A percentile compares a stretch with the other conserved stretches of the same genome.
phyloP scores from a whole-genome alignment of 805 yeast genomes.

The Pichia cabralensis region DNA sequence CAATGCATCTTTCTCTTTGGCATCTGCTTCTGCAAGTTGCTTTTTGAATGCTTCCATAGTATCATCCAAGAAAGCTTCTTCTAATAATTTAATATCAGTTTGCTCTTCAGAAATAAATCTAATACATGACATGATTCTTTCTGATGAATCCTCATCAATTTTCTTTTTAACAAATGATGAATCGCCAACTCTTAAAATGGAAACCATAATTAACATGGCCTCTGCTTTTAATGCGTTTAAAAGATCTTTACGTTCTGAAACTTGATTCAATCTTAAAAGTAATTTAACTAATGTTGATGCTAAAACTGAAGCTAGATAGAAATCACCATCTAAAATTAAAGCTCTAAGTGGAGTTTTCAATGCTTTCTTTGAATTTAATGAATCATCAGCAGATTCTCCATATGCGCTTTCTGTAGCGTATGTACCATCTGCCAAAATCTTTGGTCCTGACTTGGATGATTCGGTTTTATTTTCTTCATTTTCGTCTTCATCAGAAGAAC shows the following conservation, averaged over 20 bases:
- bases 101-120: slow-evolving; percentile 65
- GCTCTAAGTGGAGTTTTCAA: slow-evolving; percentile 66
- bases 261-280: slow-evolving; percentile 60
- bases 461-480: slow-evolving; percentile 1
- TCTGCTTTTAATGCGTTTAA: slow-evolving; percentile 88
- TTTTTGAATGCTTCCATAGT: slow-evolving; percentile 75
- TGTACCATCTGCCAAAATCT: slow-evolving; percentile 96
- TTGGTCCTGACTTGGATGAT: slow-evolving; percentile 48
- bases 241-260: slow-evolving; percentile 39
- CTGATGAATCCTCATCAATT: slow-evolving; percentile 95
- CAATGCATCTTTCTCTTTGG: slow-evolving; percentile 43
- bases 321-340: slow-evolving; percentile 77
- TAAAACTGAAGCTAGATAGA: slow-evolving; percentile 80
- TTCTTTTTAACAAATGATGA: slow-evolving; percentile 56
- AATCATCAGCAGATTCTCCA: slow-evolving; percentile 31
- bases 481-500: slow-evolving; percentile 12
- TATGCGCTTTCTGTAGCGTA: slow-evolving; percentile 90
- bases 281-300: slow-evolving; percentile 84
- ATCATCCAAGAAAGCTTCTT: slow-evolving; percentile 77
- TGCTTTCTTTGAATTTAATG: slow-evolving; percentile 26
- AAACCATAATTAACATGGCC: slow-evolving; percentile 86
- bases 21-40: slow-evolving; percentile 54
- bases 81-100: slow-evolving; percentile 31
- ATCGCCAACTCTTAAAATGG: slow-evolving; percentile 82
- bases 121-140: slow-evolving; percentile 82